Evolutionary conservation across 1,139 yeast genomes (phyloP), one percentile per base, ranked within the genome.

Genomic region (Saccharomyces uvarum): DNA sequence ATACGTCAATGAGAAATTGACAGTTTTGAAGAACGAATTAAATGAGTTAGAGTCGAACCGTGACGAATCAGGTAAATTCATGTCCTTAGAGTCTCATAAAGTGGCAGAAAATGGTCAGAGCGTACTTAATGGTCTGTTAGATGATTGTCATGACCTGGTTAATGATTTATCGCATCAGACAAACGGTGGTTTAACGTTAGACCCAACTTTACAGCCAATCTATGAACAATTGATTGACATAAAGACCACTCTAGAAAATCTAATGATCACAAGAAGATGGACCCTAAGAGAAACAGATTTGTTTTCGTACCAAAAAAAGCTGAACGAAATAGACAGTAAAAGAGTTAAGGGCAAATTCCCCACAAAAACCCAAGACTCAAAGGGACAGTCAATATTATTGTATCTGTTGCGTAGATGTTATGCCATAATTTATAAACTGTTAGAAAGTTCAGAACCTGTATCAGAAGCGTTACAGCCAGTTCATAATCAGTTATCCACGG

Each of bases 361-460:
- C 55, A 65, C 73, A 7, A 59, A 60, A 28, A 61, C 62, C 8
- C 61, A 63, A 6, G 64, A 63, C 48, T 62, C 71, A 27, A 75
- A 77, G 60, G 84, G 83, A 29, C 95, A 87, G 66, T 74, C 88
- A 1, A 80, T 89, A 51, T 72, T 90, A 52, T 73, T 91, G 55
- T 93, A 90, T 70, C 73, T 93, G 59, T 77, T 91, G 63, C 80
- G 99, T 71, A 80, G 97, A 65, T 88, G 96, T 71, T 90, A 89
- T 71, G 90, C 97, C 2, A 80, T 88, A 56, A 84, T 93, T 55
- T 93, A 90, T 74, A 88, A 89, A 71, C 77, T 93, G 49, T 75
- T 93, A 63, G 97, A 90, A 72, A 84, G 95, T 54, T 84, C 95
- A 53, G 98, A 93, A 74, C 97, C 98, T 2, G 97, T 93, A 16